Conservation (phyloP, 2,329 filamentous ascomycete genomes). For the Sporothrix humicola region DNA sequence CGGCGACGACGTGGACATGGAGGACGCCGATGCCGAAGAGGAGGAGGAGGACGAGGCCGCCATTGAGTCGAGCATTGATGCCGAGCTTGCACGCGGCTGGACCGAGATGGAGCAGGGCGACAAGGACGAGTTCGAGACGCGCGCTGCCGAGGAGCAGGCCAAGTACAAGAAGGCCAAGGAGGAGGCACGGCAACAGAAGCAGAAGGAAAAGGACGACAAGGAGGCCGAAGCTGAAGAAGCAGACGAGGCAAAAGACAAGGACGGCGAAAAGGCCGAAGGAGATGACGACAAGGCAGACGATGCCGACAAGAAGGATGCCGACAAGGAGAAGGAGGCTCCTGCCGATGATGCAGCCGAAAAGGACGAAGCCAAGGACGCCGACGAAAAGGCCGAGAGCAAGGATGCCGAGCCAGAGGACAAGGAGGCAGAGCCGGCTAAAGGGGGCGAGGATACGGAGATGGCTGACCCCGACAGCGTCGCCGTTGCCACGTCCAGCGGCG, state of each 20-base stretch:
- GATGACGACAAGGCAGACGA: not conserved
- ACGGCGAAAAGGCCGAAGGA: not conserved
- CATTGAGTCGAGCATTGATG: constrained; percentile 51
- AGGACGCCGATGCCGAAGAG: constrained; percentile 40
- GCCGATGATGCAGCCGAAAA: not conserved
- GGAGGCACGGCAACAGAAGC: constrained; percentile 38
- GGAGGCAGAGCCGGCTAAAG: constrained; percentile 43
- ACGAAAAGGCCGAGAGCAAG: not conserved
- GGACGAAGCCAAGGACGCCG: not conserved
- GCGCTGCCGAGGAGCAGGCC: constrained; percentile 49
- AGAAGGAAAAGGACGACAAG: constrained; percentile 32
- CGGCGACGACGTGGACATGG: constrained; percentile 50
- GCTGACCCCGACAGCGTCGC: constrained; percentile 51
- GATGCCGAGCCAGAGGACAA: not conserved
- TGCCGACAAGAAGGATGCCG: constrained; percentile 1
- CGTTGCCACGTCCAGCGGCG: constrained; percentile 40
- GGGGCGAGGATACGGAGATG: constrained; percentile 59
- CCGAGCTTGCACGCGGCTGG: constrained; percentile 62
- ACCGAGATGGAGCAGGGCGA: constrained; percentile 57
- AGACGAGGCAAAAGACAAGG: constrained; percentile 26
- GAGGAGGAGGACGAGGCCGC: constrained; percentile 29
- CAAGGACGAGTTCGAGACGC: constrained; percentile 56
- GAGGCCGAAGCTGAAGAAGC: constrained; percentile 24
- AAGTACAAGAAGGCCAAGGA: constrained; percentile 54
- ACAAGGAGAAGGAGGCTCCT: not conserved